Evolutionary conservation across 306 rosid species (phyloP).

Genomic region (Sophora flavescens): DNA sequence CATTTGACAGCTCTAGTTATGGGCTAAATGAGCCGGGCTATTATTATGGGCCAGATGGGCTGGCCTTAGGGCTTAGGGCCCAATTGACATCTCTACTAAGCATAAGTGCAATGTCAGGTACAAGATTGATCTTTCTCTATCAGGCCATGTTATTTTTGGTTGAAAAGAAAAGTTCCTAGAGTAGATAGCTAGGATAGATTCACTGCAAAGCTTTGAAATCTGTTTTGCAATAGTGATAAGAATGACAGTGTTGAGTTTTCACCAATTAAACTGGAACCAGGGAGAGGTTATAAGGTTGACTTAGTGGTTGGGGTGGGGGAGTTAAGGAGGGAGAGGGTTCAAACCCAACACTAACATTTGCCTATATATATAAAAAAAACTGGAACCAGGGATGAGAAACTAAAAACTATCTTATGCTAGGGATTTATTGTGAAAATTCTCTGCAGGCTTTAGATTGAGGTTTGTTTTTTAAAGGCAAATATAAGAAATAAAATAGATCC

Average conservation of each 20-base stretch:
- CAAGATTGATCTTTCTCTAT: not conserved
- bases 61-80: too few relatives aligned
- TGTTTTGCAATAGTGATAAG: conserved; percentile 5
- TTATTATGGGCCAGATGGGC: too few relatives aligned
- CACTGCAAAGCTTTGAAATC: conserved; percentile 4
- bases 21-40: too few relatives aligned
- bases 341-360: too few relatives aligned
- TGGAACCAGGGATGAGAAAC: not conserved
- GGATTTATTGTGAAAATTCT: not conserved
- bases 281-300: too few relatives aligned
- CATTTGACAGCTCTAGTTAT: too few relatives aligned
- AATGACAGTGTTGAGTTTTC: not conserved
- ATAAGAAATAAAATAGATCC: not conserved
- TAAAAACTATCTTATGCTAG: not conserved
- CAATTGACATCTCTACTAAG: too few relatives aligned
- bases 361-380: too few relatives aligned
- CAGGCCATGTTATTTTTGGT: not conserved
- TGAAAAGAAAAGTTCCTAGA: not conserved
- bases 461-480: not conserved
- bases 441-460: conserved; percentile 10
- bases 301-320: too few relatives aligned
- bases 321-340: too few relatives aligned
- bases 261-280: not conserved
- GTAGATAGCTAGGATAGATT: conserved; percentile 17
- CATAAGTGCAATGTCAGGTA: conserved; percentile 90